These are phyloP conservation scores for Nitzschia sp. DNA, from an alignment of 108 stramenopile species.

Conservation along the genomic window DNA sequence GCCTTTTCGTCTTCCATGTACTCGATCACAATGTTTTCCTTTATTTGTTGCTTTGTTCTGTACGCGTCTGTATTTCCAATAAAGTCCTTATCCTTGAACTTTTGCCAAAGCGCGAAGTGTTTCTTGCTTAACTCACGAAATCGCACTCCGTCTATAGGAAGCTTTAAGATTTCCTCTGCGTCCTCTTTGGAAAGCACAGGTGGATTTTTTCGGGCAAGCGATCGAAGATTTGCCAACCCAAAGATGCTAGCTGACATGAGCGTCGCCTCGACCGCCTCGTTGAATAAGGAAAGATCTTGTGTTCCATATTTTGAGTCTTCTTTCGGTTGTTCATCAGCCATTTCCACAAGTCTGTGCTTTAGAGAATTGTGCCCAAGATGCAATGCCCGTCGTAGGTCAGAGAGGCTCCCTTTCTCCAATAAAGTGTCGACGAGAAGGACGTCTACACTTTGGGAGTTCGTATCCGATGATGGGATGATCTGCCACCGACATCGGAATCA, in stretches of 20 bases:
- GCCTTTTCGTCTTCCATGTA: slow-evolving; percentile 1
- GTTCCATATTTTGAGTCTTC: no score
- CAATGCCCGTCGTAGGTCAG: no score
- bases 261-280: slow-evolving; percentile 1
- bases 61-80: neutral
- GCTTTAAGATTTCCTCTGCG: neutral
- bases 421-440: no score
- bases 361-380: no score
- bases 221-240: neutral
- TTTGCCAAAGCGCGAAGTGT: neutral
- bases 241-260: neutral
- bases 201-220: neutral
- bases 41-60: no score
- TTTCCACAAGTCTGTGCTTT: no score
- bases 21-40: neutral
- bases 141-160: neutral
- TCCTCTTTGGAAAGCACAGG: neutral
- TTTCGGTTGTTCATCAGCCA: no score
- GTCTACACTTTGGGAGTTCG: no score
- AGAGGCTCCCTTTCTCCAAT: no score
- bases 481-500: no score
- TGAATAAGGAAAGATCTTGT: neutral
- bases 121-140: slow-evolving; percentile 6
- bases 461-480: no score
- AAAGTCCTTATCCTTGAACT: neutral